These are phyloP conservation scores for Aurinia saxatilis DNA, from an alignment of 345 rosid genomes.

Conservation along the genomic window DNA sequence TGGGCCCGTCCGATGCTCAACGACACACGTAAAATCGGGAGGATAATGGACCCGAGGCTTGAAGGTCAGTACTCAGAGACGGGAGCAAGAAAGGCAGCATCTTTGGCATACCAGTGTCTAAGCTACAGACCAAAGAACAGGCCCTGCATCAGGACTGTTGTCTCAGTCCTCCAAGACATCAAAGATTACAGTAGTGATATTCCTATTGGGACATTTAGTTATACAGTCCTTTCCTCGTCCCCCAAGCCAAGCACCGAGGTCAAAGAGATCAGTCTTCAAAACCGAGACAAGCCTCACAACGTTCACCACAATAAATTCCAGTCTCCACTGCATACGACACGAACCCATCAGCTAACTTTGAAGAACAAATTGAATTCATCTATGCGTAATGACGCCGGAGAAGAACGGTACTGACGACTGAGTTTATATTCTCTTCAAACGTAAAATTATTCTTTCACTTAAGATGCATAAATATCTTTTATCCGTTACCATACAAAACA, in stretches of 20 bases:
- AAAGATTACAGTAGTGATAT: conserved; percentile 34
- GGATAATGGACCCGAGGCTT: conserved; percentile 78
- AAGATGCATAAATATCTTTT: neutral
- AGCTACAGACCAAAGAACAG: conserved; percentile 72
- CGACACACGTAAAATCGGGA: conserved; percentile 52
- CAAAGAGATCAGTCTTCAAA: conserved; percentile 25
- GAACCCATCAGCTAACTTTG: conserved; percentile 18
- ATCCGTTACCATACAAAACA: no score
- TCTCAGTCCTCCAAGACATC: conserved; percentile 50
- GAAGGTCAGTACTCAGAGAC: conserved; percentile 83
- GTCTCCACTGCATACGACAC: conserved; percentile 24
- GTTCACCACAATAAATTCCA: conserved; percentile 23
- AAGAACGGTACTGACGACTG: conserved; percentile 30
- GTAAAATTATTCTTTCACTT: neutral
- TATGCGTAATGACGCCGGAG: conserved; percentile 27
- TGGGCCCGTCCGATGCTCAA: conserved; percentile 71
- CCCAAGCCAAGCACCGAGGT: conserved; percentile 21
- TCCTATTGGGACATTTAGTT: conserved; percentile 48
- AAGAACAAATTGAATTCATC: conserved; percentile 36
- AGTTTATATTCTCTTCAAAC: no score
- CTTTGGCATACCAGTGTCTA: conserved; percentile 68
- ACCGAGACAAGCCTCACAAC: neutral
- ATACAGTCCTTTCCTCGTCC: conserved; percentile 38
- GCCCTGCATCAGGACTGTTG: conserved; percentile 55
- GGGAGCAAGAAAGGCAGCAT: conserved; percentile 68